Evolutionary conservation across 192 early-diverging fungal species (phyloP).

Genomic region (Spizellomyces punctatus): DNA sequence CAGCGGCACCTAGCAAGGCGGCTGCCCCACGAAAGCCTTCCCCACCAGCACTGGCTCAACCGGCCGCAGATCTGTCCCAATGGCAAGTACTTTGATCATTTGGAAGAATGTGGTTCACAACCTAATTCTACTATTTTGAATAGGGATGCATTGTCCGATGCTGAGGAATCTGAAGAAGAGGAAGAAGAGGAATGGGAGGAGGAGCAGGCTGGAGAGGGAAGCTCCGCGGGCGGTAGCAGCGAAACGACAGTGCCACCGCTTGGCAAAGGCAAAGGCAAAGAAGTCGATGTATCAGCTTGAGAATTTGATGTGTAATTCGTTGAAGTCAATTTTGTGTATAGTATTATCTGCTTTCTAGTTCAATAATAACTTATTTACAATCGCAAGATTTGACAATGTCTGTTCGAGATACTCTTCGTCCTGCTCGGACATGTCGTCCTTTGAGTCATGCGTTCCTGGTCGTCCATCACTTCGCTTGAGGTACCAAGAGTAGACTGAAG

Average conservation of each 20-base stretch:
- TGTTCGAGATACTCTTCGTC: not conserved
- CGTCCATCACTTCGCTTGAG: not conserved
- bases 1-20: not conserved
- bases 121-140: not conserved
- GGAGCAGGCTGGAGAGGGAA: slow-evolving; percentile 4
- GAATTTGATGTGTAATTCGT: not conserved
- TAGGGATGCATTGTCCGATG: slow-evolving; percentile 12
- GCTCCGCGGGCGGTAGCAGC: not conserved
- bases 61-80: not conserved
- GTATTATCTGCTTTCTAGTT: not conserved
- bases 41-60: not conserved
- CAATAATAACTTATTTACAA: not conserved
- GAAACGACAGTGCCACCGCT: too few relatives aligned
- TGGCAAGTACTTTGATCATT: slow-evolving; percentile 12
- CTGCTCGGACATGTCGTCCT: not conserved
- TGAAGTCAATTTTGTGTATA: slow-evolving; percentile 1
- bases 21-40: not conserved
- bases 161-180: slow-evolving; percentile 16
- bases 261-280: not conserved
- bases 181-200: slow-evolving; percentile 26
- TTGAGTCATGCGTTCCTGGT: not conserved
- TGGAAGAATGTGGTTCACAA: not conserved
- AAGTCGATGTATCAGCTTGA: not conserved
- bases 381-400: not conserved
- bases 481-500: too few relatives aligned